A percentile compares a stretch with the other conserved stretches of the same genome.
phyloP scores from a whole-genome alignment of 2,329 filamentous ascomycete species.

The Pestalotiopsis fici region DNA sequence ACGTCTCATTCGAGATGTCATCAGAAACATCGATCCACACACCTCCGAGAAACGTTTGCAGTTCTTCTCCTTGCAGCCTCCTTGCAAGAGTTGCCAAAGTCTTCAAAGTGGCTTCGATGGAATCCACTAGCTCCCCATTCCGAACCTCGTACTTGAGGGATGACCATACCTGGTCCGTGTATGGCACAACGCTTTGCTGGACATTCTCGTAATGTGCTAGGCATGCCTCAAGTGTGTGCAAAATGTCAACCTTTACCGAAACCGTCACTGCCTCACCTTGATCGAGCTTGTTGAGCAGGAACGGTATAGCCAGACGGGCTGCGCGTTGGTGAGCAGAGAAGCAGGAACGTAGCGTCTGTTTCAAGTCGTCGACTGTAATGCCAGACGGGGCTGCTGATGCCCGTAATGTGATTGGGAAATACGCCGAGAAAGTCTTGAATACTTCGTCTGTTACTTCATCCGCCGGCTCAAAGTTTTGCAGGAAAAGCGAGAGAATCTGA shows the following conservation, averaged over 20 bases:
- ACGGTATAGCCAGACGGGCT: slow-evolving; percentile 49
- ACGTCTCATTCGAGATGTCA: slow-evolving; percentile 54
- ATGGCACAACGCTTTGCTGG: slow-evolving; percentile 47
- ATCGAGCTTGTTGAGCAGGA: slow-evolving; percentile 58
- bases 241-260: slow-evolving; percentile 61
- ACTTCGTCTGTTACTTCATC: slow-evolving; percentile 48
- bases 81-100: slow-evolving; percentile 52
- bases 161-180: slow-evolving; percentile 54
- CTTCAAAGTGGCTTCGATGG: slow-evolving; percentile 56
- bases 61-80: slow-evolving; percentile 43
- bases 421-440: slow-evolving; percentile 58
- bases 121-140: slow-evolving; percentile 60
- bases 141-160: slow-evolving; percentile 66
- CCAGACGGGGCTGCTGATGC: slow-evolving; percentile 48
- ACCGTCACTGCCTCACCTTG: slow-evolving; percentile 60
- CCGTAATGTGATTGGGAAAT: slow-evolving; percentile 61
- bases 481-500: slow-evolving; percentile 44
- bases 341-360: slow-evolving; percentile 52
- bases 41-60: slow-evolving; percentile 46
- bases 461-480: slow-evolving; percentile 45
- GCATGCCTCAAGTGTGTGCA: slow-evolving; percentile 57
- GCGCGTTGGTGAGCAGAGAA: slow-evolving; percentile 52
- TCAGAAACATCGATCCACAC: slow-evolving; percentile 55
- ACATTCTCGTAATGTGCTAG: slow-evolving; percentile 49
- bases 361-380: slow-evolving; percentile 59